Evolutionary conservation across 2,329 filamentous ascomycete species (phyloP).

Genomic region (Epichloe gansuensis): DNA sequence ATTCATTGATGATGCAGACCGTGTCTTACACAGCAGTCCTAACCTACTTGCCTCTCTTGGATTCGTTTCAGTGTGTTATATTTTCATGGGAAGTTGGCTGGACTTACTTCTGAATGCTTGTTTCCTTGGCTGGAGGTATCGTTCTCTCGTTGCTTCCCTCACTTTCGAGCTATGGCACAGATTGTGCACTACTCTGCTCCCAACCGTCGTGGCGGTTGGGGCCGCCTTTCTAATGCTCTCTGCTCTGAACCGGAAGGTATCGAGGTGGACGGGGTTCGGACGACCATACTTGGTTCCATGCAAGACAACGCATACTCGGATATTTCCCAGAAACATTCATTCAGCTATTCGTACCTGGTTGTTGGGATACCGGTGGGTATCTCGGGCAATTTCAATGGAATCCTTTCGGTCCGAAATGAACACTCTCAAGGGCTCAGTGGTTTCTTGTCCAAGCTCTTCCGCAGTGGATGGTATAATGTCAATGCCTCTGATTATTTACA

Average conservation of each 20-base stretch:
- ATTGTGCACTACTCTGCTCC: neutral
- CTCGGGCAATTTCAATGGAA: slow-evolving; percentile 38
- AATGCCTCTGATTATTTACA: slow-evolving; percentile 49
- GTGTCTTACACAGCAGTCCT: slow-evolving; percentile 1
- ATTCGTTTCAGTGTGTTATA: slow-evolving; percentile 10
- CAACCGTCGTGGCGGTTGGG: neutral
- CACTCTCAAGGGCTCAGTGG: neutral
- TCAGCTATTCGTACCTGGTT: slow-evolving; percentile 58
- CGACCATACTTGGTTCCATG: slow-evolving; percentile 51
- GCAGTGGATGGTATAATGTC: slow-evolving; percentile 43
- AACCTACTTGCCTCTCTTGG: neutral
- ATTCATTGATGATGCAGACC: slow-evolving; percentile 11
- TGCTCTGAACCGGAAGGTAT: neutral
- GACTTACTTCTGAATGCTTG: slow-evolving; percentile 11
- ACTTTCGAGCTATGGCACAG: neutral
- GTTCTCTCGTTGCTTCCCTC: neutral
- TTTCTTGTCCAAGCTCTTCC: slow-evolving; percentile 2
- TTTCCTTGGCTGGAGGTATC: slow-evolving; percentile 1
- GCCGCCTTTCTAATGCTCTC: neutral
- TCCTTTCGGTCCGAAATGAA: slow-evolving; percentile 36
- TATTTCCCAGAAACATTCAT: slow-evolving; percentile 56
- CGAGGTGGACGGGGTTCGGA: slow-evolving; percentile 5
- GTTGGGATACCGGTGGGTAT: slow-evolving; percentile 57
- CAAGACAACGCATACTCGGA: slow-evolving; percentile 49
- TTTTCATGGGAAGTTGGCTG: slow-evolving; percentile 9